Conservation (phyloP, 2,329 filamentous ascomycete species). For the Lasiodiplodia hormozganensis region DNA sequence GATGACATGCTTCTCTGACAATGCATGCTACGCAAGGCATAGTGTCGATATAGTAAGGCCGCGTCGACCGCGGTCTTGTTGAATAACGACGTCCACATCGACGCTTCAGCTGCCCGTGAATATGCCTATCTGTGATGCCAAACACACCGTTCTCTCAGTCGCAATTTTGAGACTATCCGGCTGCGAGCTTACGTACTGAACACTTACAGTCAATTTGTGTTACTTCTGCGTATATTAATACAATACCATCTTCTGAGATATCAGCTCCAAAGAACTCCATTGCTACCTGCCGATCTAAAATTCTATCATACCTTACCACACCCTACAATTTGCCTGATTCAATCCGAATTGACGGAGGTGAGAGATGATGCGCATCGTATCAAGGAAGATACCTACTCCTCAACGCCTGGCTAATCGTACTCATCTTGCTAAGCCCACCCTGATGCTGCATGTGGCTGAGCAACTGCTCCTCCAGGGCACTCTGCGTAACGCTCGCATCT, state of each 20-base stretch:
- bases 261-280: background rate
- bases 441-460: conserved; percentile 72
- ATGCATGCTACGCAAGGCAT: background rate
- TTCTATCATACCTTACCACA: background rate
- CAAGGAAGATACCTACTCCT: conserved; percentile 63
- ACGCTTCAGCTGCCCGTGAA: background rate
- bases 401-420: conserved; percentile 68
- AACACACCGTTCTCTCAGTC: too few relatives aligned
- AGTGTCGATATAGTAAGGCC: background rate
- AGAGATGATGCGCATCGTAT: background rate
- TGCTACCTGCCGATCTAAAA: background rate
- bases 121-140: too few relatives aligned
- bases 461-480: conserved; percentile 78
- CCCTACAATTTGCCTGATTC: background rate
- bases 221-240: background rate
- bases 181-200: background rate
- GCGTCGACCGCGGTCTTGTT: background rate
- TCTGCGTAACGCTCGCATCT: conserved; percentile 84
- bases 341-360: background rate
- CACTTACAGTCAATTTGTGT: background rate
- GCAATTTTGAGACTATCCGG: background rate
- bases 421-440: conserved; percentile 62
- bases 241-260: background rate
- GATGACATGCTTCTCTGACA: background rate
- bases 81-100: background rate